A percentile compares a stretch with the other conserved stretches of the same genome.
phyloP scores from a whole-genome alignment of 768 basidiomycete genomes.

The Termitomyces sp. region DNA sequence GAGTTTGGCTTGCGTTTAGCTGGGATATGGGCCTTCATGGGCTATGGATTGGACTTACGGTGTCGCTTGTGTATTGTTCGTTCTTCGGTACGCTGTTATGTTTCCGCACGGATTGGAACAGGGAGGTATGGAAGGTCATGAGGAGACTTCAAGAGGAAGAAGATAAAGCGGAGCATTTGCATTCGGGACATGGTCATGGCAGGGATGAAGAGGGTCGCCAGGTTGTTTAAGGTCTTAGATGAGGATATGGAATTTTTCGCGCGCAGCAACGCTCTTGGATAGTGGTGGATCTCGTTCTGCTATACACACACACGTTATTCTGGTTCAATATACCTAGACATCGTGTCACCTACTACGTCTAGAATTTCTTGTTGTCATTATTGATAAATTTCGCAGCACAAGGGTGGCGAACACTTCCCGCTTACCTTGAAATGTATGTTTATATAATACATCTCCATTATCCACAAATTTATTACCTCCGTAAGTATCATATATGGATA shows the following conservation, averaged over 20 bases:
- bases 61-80: conserved; percentile 55
- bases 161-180: conserved; percentile 18
- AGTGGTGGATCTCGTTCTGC: neutral
- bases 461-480: too few relatives aligned
- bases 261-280: neutral
- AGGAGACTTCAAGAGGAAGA: conserved; percentile 45
- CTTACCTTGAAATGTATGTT: too few relatives aligned
- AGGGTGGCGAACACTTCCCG: too few relatives aligned
- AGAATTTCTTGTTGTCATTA: neutral
- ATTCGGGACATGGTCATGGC: neutral
- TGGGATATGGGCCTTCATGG: conserved; percentile 56
- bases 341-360: neutral
- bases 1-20: conserved; percentile 73
- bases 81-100: conserved; percentile 48
- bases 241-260: neutral
- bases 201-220: neutral
- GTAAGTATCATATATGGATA: too few relatives aligned
- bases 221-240: neutral
- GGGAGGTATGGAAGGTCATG: conserved; percentile 59
- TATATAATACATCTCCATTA: too few relatives aligned
- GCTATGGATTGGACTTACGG: conserved; percentile 80
- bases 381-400: neutral
- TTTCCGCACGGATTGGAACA: conserved; percentile 63
- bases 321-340: neutral
- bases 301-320: neutral